Percentiles rank a stretch among this genome's conserved stretches.
Evolutionary conservation across 495 filamentous ascomycete genomes (phyloP).

Genomic region (Penicillium dipodomyicola): DNA sequence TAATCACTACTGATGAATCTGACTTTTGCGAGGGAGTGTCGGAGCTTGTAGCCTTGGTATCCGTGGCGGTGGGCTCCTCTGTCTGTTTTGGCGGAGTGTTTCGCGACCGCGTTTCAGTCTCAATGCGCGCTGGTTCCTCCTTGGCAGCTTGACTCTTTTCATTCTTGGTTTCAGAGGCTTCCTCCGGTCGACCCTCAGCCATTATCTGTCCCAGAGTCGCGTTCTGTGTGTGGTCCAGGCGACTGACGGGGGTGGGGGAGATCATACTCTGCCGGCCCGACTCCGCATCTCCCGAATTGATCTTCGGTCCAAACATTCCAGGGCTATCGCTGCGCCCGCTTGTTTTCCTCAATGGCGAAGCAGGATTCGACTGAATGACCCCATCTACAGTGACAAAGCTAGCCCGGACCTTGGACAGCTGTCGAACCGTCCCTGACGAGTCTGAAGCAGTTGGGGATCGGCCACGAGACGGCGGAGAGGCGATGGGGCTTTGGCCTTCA

Average conservation of each 20-base stretch:
- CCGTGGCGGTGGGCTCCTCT: constrained; percentile 12
- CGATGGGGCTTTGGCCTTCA: constrained; percentile 57
- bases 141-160: constrained; percentile 10
- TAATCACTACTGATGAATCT: constrained; percentile 22
- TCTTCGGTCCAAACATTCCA: constrained; percentile 34
- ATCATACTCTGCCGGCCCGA: constrained; percentile 30
- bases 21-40: constrained; percentile 23
- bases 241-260: constrained; percentile 30
- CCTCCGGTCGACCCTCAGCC: constrained; percentile 9
- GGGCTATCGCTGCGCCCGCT: constrained; percentile 36
- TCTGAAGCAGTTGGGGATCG: constrained; percentile 62
- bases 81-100: constrained; percentile 24
- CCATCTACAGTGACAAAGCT: constrained; percentile 79
- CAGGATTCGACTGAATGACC: constrained; percentile 32
- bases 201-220: constrained; percentile 16
- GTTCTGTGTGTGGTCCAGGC: constrained; percentile 17
- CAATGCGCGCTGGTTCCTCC: constrained; percentile 5
- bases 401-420: constrained; percentile 74
- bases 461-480: constrained; percentile 68
- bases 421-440: constrained; percentile 50
- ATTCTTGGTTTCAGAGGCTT: neutral
- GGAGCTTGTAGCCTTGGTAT: constrained; percentile 13
- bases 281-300: constrained; percentile 36
- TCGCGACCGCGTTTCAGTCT: constrained; percentile 11
- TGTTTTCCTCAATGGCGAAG: constrained; percentile 37